Conservation (phyloP, 23 red algal species). For the Pyropia yezoensis region DNA sequence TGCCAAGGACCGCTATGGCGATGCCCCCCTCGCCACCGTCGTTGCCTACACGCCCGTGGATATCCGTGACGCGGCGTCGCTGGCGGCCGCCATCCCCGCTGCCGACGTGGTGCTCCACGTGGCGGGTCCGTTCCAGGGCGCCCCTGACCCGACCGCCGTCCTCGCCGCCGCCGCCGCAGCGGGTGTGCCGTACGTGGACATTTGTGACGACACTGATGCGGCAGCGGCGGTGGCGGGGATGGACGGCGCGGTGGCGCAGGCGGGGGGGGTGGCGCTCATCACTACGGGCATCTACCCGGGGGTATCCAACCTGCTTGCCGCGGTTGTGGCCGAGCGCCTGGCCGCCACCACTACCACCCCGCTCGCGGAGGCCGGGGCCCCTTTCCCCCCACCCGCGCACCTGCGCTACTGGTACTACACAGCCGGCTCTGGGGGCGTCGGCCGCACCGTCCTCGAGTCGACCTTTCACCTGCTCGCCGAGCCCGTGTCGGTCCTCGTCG, state of each 20-base stretch:
- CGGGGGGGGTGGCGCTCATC: conserved; percentile 30
- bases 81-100: neutral
- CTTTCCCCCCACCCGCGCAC: neutral
- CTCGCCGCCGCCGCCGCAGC: conserved; percentile 45
- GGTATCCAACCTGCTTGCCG: conserved; percentile 69
- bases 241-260: neutral
- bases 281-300: conserved; percentile 80
- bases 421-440: conserved; percentile 72
- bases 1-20: neutral
- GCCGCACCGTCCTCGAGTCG: conserved; percentile 59
- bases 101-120: conserved; percentile 62
- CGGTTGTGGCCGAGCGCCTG: conserved; percentile 4
- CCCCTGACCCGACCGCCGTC: conserved; percentile 11
- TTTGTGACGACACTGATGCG: conserved; percentile 64
- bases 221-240: conserved; percentile 1
- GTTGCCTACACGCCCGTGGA: conserved; percentile 17
- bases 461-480: conserved; percentile 57
- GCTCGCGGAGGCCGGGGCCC: too few relatives aligned
- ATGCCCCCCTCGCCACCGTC: neutral
- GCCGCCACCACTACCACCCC: too few relatives aligned
- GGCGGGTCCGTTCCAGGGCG: conserved; percentile 77
- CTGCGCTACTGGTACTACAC: conserved; percentile 41
- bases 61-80: conserved; percentile 10
- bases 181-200: conserved; percentile 51
- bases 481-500: conserved; percentile 6